These are phyloP conservation scores for Huntiella savannae DNA, from an alignment of 2,329 filamentous ascomycete species.

Conservation along the genomic window DNA sequence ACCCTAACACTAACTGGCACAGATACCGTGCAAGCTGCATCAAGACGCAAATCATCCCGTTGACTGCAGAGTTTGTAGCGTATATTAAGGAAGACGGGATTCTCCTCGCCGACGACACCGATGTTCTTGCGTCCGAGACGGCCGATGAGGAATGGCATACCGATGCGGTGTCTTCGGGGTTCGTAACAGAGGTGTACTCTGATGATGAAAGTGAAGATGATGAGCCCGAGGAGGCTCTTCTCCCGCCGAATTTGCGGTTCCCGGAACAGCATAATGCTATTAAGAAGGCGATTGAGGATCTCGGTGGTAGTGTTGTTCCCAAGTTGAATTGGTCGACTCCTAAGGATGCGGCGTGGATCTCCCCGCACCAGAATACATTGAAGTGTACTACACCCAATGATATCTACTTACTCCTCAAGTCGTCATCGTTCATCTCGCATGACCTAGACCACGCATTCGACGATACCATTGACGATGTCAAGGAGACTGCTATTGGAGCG, in stretches of 20 bases:
- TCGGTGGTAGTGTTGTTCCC: slow-evolving; percentile 72
- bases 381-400: slow-evolving; percentile 80
- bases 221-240: slow-evolving; percentile 14
- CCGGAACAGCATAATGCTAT: slow-evolving; percentile 59
- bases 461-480: slow-evolving; percentile 31
- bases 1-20: slow-evolving; percentile 15
- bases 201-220: slow-evolving; percentile 20
- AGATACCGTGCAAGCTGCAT: slow-evolving; percentile 59
- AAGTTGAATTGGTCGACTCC: slow-evolving; percentile 97
- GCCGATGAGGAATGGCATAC: slow-evolving; percentile 34
- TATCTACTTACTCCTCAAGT: slow-evolving; percentile 84
- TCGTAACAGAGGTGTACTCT: slow-evolving; percentile 23
- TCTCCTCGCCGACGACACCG: slow-evolving; percentile 55
- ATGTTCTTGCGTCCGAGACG: slow-evolving; percentile 26
- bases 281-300: slow-evolving; percentile 54
- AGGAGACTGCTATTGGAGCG: slow-evolving; percentile 18
- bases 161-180: slow-evolving; percentile 13
- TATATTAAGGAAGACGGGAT: slow-evolving; percentile 92
- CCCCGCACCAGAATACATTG: slow-evolving; percentile 65
- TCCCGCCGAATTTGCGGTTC: slow-evolving; percentile 38
- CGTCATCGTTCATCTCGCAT: slow-evolving; percentile 83
- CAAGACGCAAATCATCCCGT: slow-evolving; percentile 66
- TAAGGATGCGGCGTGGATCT: slow-evolving; percentile 91
- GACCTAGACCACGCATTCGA: slow-evolving; percentile 89
- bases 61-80: slow-evolving; percentile 55